Evolutionary conservation across 306 rosid genomes (phyloP), one percentile per base, ranked within the genome.

Genomic region (Cucumis sativus): DNA sequence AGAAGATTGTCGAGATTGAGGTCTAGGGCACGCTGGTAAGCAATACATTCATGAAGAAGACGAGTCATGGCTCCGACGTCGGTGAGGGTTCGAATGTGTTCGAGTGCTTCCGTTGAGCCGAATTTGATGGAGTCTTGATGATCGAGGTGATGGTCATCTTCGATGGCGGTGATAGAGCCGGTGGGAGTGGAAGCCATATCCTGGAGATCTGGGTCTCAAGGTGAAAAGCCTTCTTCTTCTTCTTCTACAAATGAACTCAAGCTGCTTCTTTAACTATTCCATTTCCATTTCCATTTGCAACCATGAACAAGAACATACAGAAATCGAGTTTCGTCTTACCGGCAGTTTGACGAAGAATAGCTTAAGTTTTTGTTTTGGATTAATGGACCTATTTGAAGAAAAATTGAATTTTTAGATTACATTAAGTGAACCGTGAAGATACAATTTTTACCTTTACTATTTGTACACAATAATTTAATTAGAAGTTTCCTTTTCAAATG

Each of bases 1-100:
- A 94, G 86, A 79, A 94, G 90, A 51, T 57, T 74, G 66, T 94
- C 97, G 9, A 90, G 96, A 43, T 90, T 86, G 33, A 83, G 80
- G 74, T 94, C 97, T 17, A 88, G 54, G 43, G 86, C 83, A 65
- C 91, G 74, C 77, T 88, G 89, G 83, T 86, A 82, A 0, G 91
- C 91, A 1, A 88, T 86, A 85, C 91, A 88, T 78, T 88, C 89
- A 49, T 88, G 89, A 77, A 85, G 89, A 28, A 88, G 86, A n/a
- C 91, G 83, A 20, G 91, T 88, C 91, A 88, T 86, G 30, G 89
- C 83, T 17, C 89, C 86, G 7, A 88, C 88, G 69, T 88, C 91
- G 15, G 89, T 84, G 3, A 88, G 88, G 30, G 47, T 63, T 10
- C 85, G 88, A 15, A 88, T 77, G 40, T 78, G 84, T 11, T 64